A percentile compares a stretch with the other conserved stretches of the same genome.
phyloP scores from a whole-genome alignment of 768 basidiomycete genomes.

The Calocera viscosa region DNA sequence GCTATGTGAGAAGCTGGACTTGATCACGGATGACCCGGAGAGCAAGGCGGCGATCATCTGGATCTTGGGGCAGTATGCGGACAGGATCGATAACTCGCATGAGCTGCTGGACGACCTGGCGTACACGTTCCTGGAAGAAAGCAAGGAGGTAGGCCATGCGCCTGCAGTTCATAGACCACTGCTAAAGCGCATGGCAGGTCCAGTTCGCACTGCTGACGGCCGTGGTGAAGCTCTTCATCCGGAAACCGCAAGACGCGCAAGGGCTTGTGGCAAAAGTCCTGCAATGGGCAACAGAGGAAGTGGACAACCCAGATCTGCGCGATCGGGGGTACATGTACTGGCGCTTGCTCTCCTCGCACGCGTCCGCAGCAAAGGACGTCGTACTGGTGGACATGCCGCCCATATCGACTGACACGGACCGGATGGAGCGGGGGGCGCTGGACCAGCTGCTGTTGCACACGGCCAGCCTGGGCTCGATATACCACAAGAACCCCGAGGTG shows the following conservation, averaged over 20 bases:
- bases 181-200: slow-evolving; percentile 42
- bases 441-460: slow-evolving; percentile 92
- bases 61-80: slow-evolving; percentile 93
- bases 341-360: slow-evolving; percentile 90
- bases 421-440: slow-evolving; percentile 91
- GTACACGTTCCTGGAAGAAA: slow-evolving; percentile 82
- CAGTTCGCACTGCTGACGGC: slow-evolving; percentile 92
- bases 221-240: slow-evolving; percentile 89
- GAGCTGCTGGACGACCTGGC: slow-evolving; percentile 86
- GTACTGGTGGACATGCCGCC: slow-evolving; percentile 88
- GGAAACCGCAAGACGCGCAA: slow-evolving; percentile 78
- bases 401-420: slow-evolving; percentile 94
- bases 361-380: slow-evolving; percentile 73
- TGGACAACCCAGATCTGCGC: slow-evolving; percentile 94
- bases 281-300: slow-evolving; percentile 93
- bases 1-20: slow-evolving; percentile 83
- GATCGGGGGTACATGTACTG: slow-evolving; percentile 99
- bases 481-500: slow-evolving; percentile 95
- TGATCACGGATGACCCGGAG: slow-evolving; percentile 78
- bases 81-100: slow-evolving; percentile 90
- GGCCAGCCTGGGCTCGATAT: slow-evolving; percentile 87
- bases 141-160: slow-evolving; percentile 63
- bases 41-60: slow-evolving; percentile 96
- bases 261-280: slow-evolving; percentile 87
- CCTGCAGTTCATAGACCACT: not conserved